These are phyloP conservation scores for Backusella tarrabulga DNA, from an alignment of 192 early-diverging fungal species.

Conservation along the genomic window DNA sequence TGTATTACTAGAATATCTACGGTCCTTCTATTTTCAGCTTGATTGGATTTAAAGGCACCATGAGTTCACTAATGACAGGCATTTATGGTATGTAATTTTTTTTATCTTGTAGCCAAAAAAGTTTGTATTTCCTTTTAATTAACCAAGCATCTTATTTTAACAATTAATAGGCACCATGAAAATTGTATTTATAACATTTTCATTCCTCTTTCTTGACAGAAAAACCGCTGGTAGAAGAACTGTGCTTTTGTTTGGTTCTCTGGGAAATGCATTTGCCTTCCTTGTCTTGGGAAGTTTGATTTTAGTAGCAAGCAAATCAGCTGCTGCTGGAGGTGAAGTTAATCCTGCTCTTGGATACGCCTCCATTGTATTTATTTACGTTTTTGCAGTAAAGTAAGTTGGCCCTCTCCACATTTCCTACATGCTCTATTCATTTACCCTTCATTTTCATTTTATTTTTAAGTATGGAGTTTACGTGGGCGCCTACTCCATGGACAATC, in stretches of 20 bases:
- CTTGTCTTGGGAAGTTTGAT: not conserved
- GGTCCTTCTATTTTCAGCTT: not conserved
- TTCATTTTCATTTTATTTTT: not conserved
- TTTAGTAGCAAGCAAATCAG: not conserved
- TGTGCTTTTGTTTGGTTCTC: not conserved
- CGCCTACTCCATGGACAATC: not conserved
- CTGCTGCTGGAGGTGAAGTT: not conserved
- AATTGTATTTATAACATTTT: not conserved
- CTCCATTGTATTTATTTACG: not conserved
- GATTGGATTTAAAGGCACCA: not conserved
- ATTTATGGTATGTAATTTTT: slow-evolving; percentile 4
- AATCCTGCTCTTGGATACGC: not conserved
- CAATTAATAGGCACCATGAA: not conserved
- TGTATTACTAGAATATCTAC: not conserved
- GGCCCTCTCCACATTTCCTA: too few species aligned
- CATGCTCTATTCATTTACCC: not conserved
- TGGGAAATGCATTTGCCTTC: not conserved
- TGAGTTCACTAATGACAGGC: slow-evolving; percentile 6
- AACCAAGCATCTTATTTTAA: not conserved
- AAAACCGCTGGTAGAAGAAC: not conserved
- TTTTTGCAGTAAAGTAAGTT: slow-evolving; percentile 1
- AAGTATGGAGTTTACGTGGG: not conserved
- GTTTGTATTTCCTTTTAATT: not conserved
- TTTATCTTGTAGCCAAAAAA: not conserved
- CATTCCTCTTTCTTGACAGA: slow-evolving; percentile 1